phyloP scores from a whole-genome alignment of 192 early-diverging fungal species.

The Coemansia sp. region DNA sequence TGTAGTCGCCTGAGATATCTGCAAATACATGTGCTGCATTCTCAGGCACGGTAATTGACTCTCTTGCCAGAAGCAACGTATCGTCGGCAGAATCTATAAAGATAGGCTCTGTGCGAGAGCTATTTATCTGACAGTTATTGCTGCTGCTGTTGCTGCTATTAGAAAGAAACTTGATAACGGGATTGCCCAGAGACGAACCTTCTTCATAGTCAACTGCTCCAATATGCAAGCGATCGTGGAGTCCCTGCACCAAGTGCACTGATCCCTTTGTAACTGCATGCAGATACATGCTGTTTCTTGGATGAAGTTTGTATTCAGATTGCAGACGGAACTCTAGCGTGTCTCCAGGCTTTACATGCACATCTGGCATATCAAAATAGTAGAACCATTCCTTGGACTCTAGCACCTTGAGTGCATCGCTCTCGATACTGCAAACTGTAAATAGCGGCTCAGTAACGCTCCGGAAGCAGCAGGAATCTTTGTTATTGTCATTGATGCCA shows the following conservation, averaged over 20 bases:
- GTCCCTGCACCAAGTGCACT: slow-evolving; percentile 60
- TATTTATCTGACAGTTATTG: too few relatives aligned
- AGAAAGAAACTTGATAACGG: slow-evolving; percentile 75
- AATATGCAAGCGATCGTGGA: slow-evolving; percentile 69
- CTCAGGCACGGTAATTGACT: background rate
- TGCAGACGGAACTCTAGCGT: slow-evolving; percentile 77
- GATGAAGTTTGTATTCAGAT: slow-evolving; percentile 65
- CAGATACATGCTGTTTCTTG: slow-evolving; percentile 52
- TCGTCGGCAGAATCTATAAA: background rate
- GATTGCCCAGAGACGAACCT: slow-evolving; percentile 70
- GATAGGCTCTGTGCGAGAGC: too few relatives aligned
- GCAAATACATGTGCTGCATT: background rate
- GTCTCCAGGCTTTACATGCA: slow-evolving; percentile 39
- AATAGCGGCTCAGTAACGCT: slow-evolving; percentile 71
- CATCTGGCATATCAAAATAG: slow-evolving; percentile 37
- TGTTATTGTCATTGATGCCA: background rate
- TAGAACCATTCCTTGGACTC: slow-evolving; percentile 81
- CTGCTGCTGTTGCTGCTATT: slow-evolving; percentile 20
- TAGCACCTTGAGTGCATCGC: slow-evolving; percentile 80
- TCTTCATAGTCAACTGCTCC: slow-evolving; percentile 71
- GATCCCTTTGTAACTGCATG: slow-evolving; percentile 68
- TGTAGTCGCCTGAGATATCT: slow-evolving; percentile 70
- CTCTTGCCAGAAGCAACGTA: background rate
- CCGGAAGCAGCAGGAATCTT: slow-evolving; percentile 62
- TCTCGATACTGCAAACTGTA: slow-evolving; percentile 42